These are phyloP conservation scores for Vaccinium macrocarpon DNA, from an alignment of 148 eudicot species.

Conservation along the genomic window DNA sequence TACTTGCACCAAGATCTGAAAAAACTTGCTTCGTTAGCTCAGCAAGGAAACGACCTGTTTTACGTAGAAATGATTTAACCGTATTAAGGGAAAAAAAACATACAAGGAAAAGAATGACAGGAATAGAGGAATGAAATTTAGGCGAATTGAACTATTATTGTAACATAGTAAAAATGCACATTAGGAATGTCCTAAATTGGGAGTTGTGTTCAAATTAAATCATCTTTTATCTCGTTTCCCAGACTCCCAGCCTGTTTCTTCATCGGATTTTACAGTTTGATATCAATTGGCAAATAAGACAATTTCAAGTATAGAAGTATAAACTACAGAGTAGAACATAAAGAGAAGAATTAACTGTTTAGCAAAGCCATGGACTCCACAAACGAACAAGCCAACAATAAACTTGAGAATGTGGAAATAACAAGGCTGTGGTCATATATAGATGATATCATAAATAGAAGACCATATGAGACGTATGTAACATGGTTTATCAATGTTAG, in stretches of 20 bases:
- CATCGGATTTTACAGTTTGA: neutral
- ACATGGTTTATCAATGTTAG: neutral
- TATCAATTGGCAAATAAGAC: neutral
- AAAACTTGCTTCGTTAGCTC: conserved; percentile 97
- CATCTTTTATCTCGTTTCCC: neutral
- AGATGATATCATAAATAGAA: neutral
- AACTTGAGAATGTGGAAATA: neutral
- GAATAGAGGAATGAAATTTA: neutral
- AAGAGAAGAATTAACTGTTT: neutral
- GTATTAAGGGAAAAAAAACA: neutral
- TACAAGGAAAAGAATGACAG: neutral
- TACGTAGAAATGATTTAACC: conserved; percentile 2
- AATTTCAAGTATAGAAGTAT: neutral
- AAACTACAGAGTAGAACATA: neutral
- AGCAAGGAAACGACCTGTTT: conserved; percentile 91
- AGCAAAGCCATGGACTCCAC: neutral
- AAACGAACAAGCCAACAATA: neutral
- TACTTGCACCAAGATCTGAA: conserved; percentile 82
- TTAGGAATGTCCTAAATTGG: neutral
- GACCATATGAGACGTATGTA: neutral
- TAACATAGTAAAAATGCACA: neutral
- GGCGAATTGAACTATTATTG: neutral
- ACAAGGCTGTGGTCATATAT: neutral
- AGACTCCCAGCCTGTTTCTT: neutral
- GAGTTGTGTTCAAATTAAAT: neutral